These are phyloP conservation scores for Xylaria polymorpha DNA, from an alignment of 2,329 filamentous ascomycete species.

Conservation along the genomic window DNA sequence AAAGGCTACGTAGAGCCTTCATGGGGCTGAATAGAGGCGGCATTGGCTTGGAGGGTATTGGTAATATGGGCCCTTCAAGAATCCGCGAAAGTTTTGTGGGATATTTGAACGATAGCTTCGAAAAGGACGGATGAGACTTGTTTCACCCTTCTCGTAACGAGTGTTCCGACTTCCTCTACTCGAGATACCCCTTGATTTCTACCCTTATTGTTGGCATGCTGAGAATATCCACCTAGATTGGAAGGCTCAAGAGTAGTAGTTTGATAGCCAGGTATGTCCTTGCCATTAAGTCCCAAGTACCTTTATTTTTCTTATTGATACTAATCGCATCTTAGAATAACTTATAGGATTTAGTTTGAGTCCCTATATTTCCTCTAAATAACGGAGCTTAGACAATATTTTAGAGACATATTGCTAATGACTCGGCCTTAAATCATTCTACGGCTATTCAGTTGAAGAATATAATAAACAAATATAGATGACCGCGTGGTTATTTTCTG, in stretches of 20 bases:
- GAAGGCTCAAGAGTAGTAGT: background rate
- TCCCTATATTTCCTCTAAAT: no score
- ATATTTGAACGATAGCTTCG: slow-evolving; percentile 74
- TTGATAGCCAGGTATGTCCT: slow-evolving; percentile 11
- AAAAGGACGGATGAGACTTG: slow-evolving; percentile 62
- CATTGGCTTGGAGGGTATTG: slow-evolving; percentile 68
- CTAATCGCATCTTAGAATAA: background rate
- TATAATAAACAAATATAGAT: no score
- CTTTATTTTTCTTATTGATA: background rate
- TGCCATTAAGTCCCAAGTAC: background rate
- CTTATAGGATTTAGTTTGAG: background rate
- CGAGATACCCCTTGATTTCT: slow-evolving; percentile 17
- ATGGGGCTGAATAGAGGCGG: slow-evolving; percentile 79
- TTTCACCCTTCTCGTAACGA: slow-evolving; percentile 3
- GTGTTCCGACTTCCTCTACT: background rate
- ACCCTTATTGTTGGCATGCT: background rate
- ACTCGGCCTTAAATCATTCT: no score
- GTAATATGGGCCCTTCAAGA: slow-evolving; percentile 64
- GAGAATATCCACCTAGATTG: background rate
- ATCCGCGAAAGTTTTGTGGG: slow-evolving; percentile 73
- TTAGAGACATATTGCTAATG: no score
- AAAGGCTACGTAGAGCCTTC: slow-evolving; percentile 81
- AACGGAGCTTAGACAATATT: no score
- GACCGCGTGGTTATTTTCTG: no score
- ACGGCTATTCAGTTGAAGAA: no score